Percentiles rank a stretch among this genome's conserved stretches.
These are phyloP conservation scores for Gentiana macrophylla DNA, from an alignment of 257 asterid genomes.

Conservation along the genomic window DNA sequence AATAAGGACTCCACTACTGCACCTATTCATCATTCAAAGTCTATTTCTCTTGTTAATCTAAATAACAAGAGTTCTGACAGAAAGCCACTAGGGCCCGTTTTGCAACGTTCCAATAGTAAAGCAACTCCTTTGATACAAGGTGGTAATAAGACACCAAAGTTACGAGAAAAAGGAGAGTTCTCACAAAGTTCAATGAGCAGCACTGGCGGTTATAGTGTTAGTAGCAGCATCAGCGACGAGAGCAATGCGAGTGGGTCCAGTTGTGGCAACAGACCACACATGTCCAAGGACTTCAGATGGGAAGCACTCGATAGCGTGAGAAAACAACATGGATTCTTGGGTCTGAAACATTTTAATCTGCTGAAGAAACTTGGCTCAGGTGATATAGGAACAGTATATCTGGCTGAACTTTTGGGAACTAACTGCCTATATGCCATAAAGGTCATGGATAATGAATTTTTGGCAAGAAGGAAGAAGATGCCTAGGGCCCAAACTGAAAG, in stretches of 20 bases:
- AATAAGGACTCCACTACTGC: conserved; percentile 13
- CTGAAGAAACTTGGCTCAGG: conserved; percentile 83
- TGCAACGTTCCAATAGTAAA: conserved; percentile 18
- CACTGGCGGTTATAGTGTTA: conserved; percentile 68
- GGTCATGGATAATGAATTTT: conserved; percentile 90
- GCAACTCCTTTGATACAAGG: conserved; percentile 21
- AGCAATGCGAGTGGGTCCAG: conserved; percentile 68
- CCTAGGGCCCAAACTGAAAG: conserved; percentile 86
- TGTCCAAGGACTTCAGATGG: conserved; percentile 83
- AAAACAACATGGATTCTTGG: conserved; percentile 56
- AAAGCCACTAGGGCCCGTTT: conserved; percentile 14
- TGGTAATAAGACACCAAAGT: conserved; percentile 21
- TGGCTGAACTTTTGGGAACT: conserved; percentile 62
- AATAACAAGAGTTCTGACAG: conserved; percentile 15
- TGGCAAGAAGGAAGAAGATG: conserved; percentile 66
- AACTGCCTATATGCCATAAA: conserved; percentile 66
- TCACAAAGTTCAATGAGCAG: conserved; percentile 87
- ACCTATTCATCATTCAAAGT: conserved; percentile 14
- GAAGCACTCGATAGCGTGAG: conserved; percentile 47
- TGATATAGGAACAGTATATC: conserved; percentile 85
- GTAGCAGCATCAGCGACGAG: conserved; percentile 73
- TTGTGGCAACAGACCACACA: conserved; percentile 70
- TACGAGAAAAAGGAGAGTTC: conserved; percentile 51
- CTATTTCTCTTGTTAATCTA: conserved; percentile 12
- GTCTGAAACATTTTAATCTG: conserved; percentile 60